Percentiles rank a stretch among this genome's conserved stretches.
Conservation (phyloP, 1,139 yeast genomes). For the Saccharomycopsis hybrid region DNA sequence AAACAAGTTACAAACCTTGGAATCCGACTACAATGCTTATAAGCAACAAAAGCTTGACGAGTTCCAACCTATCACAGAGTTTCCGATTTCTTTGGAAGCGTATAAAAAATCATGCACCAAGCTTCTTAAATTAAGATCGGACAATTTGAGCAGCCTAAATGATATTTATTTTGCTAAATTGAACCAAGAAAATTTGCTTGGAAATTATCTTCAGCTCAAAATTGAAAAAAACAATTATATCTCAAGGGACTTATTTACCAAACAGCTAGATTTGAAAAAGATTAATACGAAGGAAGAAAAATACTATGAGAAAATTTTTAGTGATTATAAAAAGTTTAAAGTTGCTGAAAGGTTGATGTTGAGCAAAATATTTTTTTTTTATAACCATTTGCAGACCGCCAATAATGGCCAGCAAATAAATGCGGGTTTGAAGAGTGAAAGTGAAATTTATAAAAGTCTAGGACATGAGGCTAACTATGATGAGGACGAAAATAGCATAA, state of each 20-base stretch:
- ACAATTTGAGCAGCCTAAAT: conserved; percentile 1
- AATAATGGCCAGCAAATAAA: too few relatives aligned
- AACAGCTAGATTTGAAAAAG: conserved; percentile 15
- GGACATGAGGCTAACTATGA: neutral
- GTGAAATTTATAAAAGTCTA: neutral
- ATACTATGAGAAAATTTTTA: conserved; percentile 11
- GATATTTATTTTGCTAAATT: conserved; percentile 3
- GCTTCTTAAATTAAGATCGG: conserved; percentile 11
- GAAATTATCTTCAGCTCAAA: conserved; percentile 13
- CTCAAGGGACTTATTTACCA: conserved; percentile 10
- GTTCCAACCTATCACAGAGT: neutral
- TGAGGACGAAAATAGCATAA: neutral
- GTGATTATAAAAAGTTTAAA: conserved; percentile 7
- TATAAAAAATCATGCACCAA: conserved; percentile 11
- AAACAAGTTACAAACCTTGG: neutral
- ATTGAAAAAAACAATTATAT: conserved; percentile 18
- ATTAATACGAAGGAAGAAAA: conserved; percentile 15
- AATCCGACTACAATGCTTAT: neutral
- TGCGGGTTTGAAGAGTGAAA: neutral
- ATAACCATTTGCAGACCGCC: neutral
- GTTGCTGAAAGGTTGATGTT: conserved; percentile 2
- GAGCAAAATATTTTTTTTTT: conserved; percentile 5
- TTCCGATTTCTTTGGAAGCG: neutral
- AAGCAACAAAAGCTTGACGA: neutral
- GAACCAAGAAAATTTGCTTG: conserved; percentile 13